Base-by-base conservation (phyloP, 495 filamentous ascomycete species). In the Penicillium crystallinum region DNA sequence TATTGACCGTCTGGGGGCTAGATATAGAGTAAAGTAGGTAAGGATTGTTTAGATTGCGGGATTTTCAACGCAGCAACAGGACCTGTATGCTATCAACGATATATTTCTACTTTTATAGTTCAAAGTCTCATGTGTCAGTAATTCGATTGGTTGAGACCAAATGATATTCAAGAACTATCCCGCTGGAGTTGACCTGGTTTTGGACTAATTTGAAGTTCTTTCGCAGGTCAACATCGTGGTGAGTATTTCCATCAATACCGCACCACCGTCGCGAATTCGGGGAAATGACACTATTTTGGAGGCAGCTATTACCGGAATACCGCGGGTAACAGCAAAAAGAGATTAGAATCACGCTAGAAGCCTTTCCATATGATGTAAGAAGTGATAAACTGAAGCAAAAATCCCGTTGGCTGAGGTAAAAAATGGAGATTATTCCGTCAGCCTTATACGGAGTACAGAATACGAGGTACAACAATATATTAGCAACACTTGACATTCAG, bases 1-100 rank as follows among this genome's bases (percentile, higher is more conserved):
- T 75, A 86, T 54, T 81, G 69, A 40, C 75, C 75, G 57, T 82
- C 80, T 1, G 82, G 81, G 12, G 87, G 76, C 55, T 79, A 47
- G 18, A 36, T 27, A 18, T 18, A 12, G 52, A 53, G 42, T 41
- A 52, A 45, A 8, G 56, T 25, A 14, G 55, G 39, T 19, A 51
- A 40, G 17, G 54, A 39, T 18, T 42, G 9, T 19, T 45, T 39
- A 15, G 27, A 46, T 34, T 36, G 29, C 12, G 42, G n/a, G 4
- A 47, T 39, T 17, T 35, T 49, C 12, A 57, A 58, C 23, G 59
- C 58, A 10, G 54, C 18, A 2, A 50, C 61, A 19, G 53, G 34
- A 7, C 23, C 7, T 27, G 41, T 35, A 37, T 31, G 22, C 12
- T 31, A 36, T 19, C 10, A 17, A 29, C 19, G 27, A n/a, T 15